A percentile compares a stretch with the other conserved stretches of the same genome.
Evolutionary conservation across 2,329 filamentous ascomycete genomes (phyloP).

Genomic region (Venturiaceae sp.): DNA sequence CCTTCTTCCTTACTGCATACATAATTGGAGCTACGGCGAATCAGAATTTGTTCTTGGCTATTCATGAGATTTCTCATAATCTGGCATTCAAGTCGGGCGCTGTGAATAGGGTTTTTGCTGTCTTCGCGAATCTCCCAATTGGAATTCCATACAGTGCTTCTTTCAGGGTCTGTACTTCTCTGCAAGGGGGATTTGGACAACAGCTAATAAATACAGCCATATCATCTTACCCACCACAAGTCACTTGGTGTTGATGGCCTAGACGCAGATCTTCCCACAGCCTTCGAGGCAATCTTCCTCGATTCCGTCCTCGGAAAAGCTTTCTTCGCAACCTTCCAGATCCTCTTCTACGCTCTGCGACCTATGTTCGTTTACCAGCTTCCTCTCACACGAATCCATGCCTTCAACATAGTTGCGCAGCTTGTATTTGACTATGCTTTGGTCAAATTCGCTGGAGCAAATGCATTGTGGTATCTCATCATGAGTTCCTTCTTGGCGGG

Average conservation of each 20-base stretch:
- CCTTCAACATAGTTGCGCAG: constrained; percentile 71
- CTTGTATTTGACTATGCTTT: constrained; percentile 66
- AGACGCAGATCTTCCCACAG: constrained; percentile 90
- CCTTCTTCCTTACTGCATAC: constrained; percentile 81
- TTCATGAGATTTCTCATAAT: constrained; percentile 98
- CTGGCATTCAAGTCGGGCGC: constrained; percentile 76
- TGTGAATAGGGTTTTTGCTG: constrained; percentile 77
- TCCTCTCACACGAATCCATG: constrained; percentile 76
- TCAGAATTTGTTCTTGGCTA: constrained; percentile 96
- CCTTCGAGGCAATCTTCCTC: constrained; percentile 82
- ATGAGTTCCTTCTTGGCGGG: constrained; percentile 89
- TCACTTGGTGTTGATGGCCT: constrained; percentile 92
- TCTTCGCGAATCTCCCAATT: constrained; percentile 93
- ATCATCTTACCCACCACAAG: constrained; percentile 98
- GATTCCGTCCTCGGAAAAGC: constrained; percentile 93
- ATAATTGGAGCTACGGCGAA: constrained; percentile 89
- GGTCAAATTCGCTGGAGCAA: constrained; percentile 46
- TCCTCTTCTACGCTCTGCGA: constrained; percentile 94
- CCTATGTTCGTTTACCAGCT: constrained; percentile 91
- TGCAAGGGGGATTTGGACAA: neutral
- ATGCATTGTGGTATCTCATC: constrained; percentile 72
- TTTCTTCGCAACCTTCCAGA: constrained; percentile 99
- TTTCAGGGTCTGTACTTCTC: constrained; percentile 60
- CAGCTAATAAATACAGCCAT: constrained; percentile 48
- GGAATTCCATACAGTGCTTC: constrained; percentile 92